Evolutionary conservation across 2,329 filamentous ascomycete species (phyloP), one percentile per base, ranked within the genome.

Genomic region (Aspergillus unguis): DNA sequence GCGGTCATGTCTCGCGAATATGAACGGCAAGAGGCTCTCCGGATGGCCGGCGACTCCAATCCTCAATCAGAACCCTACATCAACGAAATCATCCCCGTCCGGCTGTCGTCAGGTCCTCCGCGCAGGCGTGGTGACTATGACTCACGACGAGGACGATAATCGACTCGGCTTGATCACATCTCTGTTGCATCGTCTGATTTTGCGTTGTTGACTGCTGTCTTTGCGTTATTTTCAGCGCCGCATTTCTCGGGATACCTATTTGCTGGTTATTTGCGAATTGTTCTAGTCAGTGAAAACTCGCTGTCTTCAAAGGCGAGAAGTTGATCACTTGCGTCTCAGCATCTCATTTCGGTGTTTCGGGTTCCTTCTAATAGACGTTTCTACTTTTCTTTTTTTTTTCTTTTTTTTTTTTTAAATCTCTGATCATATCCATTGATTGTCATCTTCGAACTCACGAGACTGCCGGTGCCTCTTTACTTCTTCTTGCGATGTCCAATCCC

Each of bases 1-100:
- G 69, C 70, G 46, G 63, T 65, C 28, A 73, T 77, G 66, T 77
- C 75, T 8, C 64, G 71, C 47, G 73, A 77, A 57, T 78, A 78
- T 58, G 76, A 78, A 59, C 67, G 66, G 46, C 74, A 77, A 54
- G 75, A 76, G 53, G 71, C 76, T 6, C 65, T 75, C 40, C 67
- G 75, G 25, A 77, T 77, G 74, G 58, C 65, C 7, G 65, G 62
- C 23, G 62, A 67, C 29, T 57, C 56, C 8, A 52, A 51, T 53
- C 61, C 48, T 25, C 59, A 62, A 26, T 48, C 62, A 44, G 71
- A 75, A 52, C 65, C 70, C 0, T 75, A 72, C 54, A 74, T 76
- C 59, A 75, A 76, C 55, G 70, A 73, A 41, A 68, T 73, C 27
- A 68, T 76, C 32, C 70, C 64, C 1, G 67, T 76, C 28, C 65